A percentile compares a stretch with the other conserved stretches of the same genome.
These are phyloP conservation scores for Oryza coarctata DNA, from an alignment of 176 grass and related monocot species.

Conservation along the genomic window DNA sequence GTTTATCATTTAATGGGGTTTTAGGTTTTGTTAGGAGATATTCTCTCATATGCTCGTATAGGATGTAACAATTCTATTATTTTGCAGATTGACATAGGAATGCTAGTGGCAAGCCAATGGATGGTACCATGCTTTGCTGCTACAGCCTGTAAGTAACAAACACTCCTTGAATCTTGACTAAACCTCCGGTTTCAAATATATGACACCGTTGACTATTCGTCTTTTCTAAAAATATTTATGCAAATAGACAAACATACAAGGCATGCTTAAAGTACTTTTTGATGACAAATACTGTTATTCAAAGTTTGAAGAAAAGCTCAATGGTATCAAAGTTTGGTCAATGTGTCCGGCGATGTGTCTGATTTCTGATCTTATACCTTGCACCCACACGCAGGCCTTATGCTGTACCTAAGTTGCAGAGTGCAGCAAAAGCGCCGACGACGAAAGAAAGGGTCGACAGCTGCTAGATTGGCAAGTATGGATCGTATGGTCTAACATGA, in stretches of 20 bases:
- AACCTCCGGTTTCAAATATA: too few species aligned
- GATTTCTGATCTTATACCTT: slow-evolving; percentile 8
- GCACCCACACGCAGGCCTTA: slow-evolving; percentile 55
- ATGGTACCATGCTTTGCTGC: slow-evolving; percentile 77
- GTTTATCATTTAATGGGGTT: neutral
- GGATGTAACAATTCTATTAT: slow-evolving; percentile 2
- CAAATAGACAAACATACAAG: too few species aligned
- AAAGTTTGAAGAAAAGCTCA: too few species aligned
- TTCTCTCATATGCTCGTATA: neutral
- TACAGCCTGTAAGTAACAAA: slow-evolving; percentile 64
- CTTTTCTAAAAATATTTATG: too few species aligned
- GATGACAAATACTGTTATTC: too few species aligned
- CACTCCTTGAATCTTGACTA: neutral
- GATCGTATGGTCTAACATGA: slow-evolving; percentile 36
- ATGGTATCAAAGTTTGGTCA: too few species aligned
- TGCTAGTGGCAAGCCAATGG: slow-evolving; percentile 83
- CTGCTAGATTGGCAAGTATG: slow-evolving; percentile 43
- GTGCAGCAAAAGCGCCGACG: slow-evolving; percentile 68
- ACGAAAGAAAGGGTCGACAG: slow-evolving; percentile 64
- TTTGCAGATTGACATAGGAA: slow-evolving; percentile 76
- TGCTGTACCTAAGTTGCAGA: slow-evolving; percentile 80
- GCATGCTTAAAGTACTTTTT: too few species aligned
- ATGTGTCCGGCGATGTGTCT: neutral
- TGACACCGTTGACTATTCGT: too few species aligned
- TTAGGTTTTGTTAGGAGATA: slow-evolving; percentile 1